Evolutionary conservation across 176 grass and related monocot genomes (phyloP), one percentile per base, ranked within the genome.

Genomic region (Canna indica): DNA sequence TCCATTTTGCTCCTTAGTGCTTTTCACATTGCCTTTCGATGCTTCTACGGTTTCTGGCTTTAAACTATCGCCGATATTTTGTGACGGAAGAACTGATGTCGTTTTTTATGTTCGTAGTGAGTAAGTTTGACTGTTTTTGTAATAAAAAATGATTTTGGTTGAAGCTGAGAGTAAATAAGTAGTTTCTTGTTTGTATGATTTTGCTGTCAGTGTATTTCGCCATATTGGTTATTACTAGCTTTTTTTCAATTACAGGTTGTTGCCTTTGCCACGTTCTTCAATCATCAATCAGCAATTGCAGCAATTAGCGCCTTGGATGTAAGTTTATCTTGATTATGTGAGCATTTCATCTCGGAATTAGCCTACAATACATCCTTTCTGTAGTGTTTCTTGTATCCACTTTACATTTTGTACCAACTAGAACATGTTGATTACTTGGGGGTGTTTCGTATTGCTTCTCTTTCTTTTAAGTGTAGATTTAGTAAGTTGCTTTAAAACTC

Each of bases 231-330:
- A 74, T 64, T 64, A 48, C 54, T 75, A 36, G 4, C 63, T 11
- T 73, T 84, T 88, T 25, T 50, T 59, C 63, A 81, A 42, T 45
- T 68, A 27, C 81, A 99, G 86, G 94, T 75, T 47, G 86, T 99
- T 69, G 89, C 94, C 1, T 99, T 99, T 74, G 89, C 90, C 22
- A 87, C 89, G 20, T 99, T 99, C 80, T 76, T 90, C 64, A 90
- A 70, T n/a, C 89, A 99, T 84, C 84, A 93, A n/a, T 76, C 63
- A n/a, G 89, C 94, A 41, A 31, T 99, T 57, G 72, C 84, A 5
- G 82, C 89, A 60, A 88, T 99, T 82, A 33, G 16, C 58, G 59
- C 89, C 50, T 69, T 99, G 73, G 87, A 99, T 82, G 94, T 99
- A 67, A 93, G 89, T 47, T 63, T 5, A 18, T 32, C 0, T 22